Evolutionary conservation across 805 yeast species (phyloP).

Genomic region (Candida ulmi): DNA sequence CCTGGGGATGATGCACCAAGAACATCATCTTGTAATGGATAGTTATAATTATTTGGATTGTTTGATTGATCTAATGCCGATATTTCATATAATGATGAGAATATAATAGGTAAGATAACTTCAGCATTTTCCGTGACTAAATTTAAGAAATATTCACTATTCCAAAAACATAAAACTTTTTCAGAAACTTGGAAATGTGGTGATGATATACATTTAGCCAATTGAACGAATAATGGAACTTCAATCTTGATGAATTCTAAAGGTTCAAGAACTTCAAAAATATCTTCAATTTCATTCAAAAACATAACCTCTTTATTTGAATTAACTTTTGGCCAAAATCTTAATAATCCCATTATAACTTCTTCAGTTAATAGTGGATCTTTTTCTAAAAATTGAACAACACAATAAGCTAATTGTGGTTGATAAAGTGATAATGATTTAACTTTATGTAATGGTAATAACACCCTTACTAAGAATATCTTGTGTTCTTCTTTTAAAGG

Average conservation of each 20-base stretch:
- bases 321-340: constrained; percentile 96
- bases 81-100: constrained; percentile 83
- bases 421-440: constrained; percentile 86
- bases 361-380: constrained; percentile 91
- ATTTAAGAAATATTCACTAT: constrained; percentile 87
- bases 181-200: constrained; percentile 98
- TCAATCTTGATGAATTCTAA: constrained; percentile 86
- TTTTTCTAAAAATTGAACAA: constrained; percentile 92
- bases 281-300: constrained; percentile 92
- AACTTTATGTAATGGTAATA: constrained; percentile 90
- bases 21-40: constrained; percentile 15
- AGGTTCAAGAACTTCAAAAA: constrained; percentile 94
- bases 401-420: constrained; percentile 95
- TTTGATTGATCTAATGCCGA: constrained; percentile 35
- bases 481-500: constrained; percentile 98
- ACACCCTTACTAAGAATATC: constrained; percentile 76
- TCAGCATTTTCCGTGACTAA: constrained; percentile 90
- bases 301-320: constrained; percentile 96
- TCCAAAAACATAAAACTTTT: constrained; percentile 90
- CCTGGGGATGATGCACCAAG: constrained; percentile 30
- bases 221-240: constrained; percentile 88
- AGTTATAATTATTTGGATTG: background rate
- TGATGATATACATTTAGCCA: constrained; percentile 88
- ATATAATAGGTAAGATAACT: constrained; percentile 85
- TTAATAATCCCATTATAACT: constrained; percentile 87